Percentiles rank a stretch among this genome's conserved stretches.
Conservation (phyloP, 2,329 filamentous ascomycete genomes). For the Aspergillus sojae region DNA sequence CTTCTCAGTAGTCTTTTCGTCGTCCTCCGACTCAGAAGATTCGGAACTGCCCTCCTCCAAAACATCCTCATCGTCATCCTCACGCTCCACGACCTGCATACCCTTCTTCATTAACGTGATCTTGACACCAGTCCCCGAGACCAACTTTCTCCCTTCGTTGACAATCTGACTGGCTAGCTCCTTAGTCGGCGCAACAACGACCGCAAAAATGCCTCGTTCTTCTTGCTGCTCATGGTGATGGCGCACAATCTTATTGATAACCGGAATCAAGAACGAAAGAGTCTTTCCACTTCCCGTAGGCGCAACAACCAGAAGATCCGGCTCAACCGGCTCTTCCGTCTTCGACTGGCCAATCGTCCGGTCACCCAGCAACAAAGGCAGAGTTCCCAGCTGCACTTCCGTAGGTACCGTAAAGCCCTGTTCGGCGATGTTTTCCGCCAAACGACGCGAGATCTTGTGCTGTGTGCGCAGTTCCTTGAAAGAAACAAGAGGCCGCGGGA, state of each 20-base stretch:
- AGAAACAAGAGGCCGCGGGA: constrained; percentile 75
- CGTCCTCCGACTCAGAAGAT: constrained; percentile 43
- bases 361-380: constrained; percentile 73
- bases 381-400: constrained; percentile 84
- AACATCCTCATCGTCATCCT: constrained; percentile 41
- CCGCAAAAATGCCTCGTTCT: constrained; percentile 64
- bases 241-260: constrained; percentile 74
- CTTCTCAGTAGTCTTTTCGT: constrained; percentile 27
- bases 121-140: constrained; percentile 74
- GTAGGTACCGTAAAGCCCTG: constrained; percentile 88
- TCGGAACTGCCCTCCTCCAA: constrained; percentile 42
- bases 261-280: constrained; percentile 84
- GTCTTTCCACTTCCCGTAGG: constrained; percentile 98
- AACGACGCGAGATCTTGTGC: constrained; percentile 72
- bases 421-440: constrained; percentile 77
- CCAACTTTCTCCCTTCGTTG: constrained; percentile 80
- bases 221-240: constrained; percentile 53
- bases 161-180: constrained; percentile 82
- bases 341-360: constrained; percentile 44
- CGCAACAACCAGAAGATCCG: constrained; percentile 85
- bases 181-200: constrained; percentile 77
- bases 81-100: constrained; percentile 66
- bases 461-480: constrained; percentile 72
- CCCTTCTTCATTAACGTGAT: constrained; percentile 83
- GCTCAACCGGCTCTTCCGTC: constrained; percentile 35